Percentiles rank a stretch among this genome's conserved stretches.
Evolutionary conservation across 2,329 filamentous ascomycete genomes (phyloP).

Genomic region (Sclerotinia minor): DNA sequence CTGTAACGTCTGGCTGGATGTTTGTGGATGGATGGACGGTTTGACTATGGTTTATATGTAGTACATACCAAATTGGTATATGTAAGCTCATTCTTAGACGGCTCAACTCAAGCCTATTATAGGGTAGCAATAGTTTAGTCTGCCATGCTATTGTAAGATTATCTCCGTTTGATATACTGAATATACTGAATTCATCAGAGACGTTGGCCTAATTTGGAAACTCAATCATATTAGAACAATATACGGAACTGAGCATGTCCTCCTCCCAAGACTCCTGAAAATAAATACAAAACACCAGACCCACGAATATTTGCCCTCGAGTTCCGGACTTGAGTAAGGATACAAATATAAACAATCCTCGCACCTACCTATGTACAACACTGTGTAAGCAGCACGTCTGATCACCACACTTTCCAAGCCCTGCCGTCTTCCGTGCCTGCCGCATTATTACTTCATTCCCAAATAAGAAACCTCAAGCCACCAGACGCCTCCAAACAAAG

Average conservation of each 20-base stretch:
- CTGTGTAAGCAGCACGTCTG: not conserved
- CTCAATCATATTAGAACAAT: not conserved
- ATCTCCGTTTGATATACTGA: not conserved
- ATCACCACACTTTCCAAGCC: constrained; percentile 12
- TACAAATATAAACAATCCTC: constrained; percentile 7
- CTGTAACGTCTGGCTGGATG: constrained; percentile 11
- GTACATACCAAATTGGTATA: not conserved
- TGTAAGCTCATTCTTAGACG: not conserved
- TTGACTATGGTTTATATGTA: not conserved
- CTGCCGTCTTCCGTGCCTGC: constrained; percentile 9
- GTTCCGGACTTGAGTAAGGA: not conserved
- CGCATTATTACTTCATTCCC: not conserved
- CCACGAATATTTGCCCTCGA: not conserved
- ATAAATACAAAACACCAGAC: not conserved
- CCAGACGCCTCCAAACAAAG: not conserved
- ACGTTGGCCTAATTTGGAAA: not conserved
- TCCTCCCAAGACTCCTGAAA: too few relatives aligned
- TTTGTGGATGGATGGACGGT: not conserved
- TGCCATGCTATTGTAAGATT: too few relatives aligned
- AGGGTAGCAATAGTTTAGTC: too few relatives aligned
- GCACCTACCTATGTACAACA: constrained; percentile 1
- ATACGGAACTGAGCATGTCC: not conserved
- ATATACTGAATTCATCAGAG: not conserved
- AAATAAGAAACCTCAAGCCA: constrained; percentile 5
- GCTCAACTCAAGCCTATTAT: not conserved